Evolutionary conservation across 2,329 filamentous ascomycete genomes (phyloP), one percentile per base, ranked within the genome.

Genomic region (Neodidymelliopsis sp.): DNA sequence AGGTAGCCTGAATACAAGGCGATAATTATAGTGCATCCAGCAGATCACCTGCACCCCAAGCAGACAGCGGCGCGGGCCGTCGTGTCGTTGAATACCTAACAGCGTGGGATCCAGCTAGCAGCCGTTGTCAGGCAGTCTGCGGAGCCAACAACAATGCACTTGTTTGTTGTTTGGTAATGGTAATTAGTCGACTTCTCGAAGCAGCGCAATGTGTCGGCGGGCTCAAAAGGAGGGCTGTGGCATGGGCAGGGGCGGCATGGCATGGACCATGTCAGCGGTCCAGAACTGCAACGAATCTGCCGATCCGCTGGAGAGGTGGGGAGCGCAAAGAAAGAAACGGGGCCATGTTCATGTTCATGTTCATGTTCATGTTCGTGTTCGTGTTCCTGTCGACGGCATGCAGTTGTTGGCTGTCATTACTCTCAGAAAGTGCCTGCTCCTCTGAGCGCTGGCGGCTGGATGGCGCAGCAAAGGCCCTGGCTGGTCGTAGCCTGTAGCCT

Each of bases 1-100:
- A 13, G 18, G 25, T 24, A 5, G 29, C 15, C 23, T 8, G 19
- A 23, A n/a, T 8, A 25, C 31, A 31, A 18, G n/a, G 22, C 18
- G 13, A 31, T 15, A 25, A 36, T 12, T 35, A 27, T 50, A 33
- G 35, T 22, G 39, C 34, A 23, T 25, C 6, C 23, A 22, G 45
- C 20, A 28, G 45, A 42, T 42, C 30, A 9, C n/a, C n/a, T n/a
- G n/a, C 35, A 20, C 30, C 29, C 22, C 18, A 27, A 25, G 44
- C 38, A 41, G 39, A 56, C 52, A 50, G 52, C 56, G 56, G 58
- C 30, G 56, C 58, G 58, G 56, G 40, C 58, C 58, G 58, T 30
- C 4, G 20, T 25, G 22, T 16, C 7, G 42, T 33, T 31, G 12
- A 24, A 24, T 18, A n/a, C 31, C 33, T 27, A 36, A 25, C 18